Evolutionary conservation across 805 yeast species (phyloP), one percentile per base, ranked within the genome.

Genomic region (Yarrowia bubula): DNA sequence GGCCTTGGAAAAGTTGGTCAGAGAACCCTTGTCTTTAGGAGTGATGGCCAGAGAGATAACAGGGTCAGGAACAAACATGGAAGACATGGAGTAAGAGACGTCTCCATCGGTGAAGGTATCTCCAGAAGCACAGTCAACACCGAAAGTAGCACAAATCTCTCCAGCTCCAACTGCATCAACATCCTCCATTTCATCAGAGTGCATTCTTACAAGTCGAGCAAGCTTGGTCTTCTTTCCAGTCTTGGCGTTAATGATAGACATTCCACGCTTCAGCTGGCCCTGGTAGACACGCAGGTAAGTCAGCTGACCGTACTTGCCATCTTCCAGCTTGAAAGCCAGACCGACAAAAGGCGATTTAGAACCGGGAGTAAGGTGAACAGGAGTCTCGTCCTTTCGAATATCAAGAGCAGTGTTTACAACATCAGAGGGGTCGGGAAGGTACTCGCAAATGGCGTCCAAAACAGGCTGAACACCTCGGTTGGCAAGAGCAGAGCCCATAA

Each of bases 11-110:
- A 95, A 95, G 76, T 92, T 91, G 66, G 90, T 84, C 32, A 58
- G 51, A 17, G 87, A 83, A 75, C 95, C 98, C 73, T 89, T 90
- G 43, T 92, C 80, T 75, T 89, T 89, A 64, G 99, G 99, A 41
- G 86, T 82, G 72, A 95, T 88, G 15, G 97, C 88, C 66, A 95
- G 81, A 7, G 99, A 95, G 63, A 95, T 93, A 69, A 95, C 99
- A 1, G 99, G 97, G 76, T 95, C 99, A 7, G 99, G 99, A 68
- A 95, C 99, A 78, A 82, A 95, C 99, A 95, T 95, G 5, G 98
- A 91, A 65, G 96, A 86, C 98, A 95, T 93, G 65, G 99, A 87
- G 71, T 89, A 87, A 71, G 86, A 81, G 65, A 86, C 80, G 13
- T 83, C 81, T 64, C 95, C 96, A 70, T 90, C 96, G 51, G 96